Base-by-base conservation (phyloP, 2,329 filamentous ascomycete species). In the Botrytis galanthina region DNA sequence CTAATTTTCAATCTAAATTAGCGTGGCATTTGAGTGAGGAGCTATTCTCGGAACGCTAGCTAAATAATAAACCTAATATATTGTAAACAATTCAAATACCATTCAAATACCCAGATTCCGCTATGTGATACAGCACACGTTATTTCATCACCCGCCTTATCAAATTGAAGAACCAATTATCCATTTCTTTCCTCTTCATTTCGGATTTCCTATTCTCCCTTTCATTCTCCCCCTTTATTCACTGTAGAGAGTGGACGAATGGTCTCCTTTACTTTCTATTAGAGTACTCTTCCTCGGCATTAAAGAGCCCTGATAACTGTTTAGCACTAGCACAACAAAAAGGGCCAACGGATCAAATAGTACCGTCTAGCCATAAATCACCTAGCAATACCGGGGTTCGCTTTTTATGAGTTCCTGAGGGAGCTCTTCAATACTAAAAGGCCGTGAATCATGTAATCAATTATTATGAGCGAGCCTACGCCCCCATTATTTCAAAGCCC, bases 81-180 rank as follows among this genome's bases (percentile, higher is more conserved):
- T n/a, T 6, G 48, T 16, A 54, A n/a, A 54, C 48, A 54, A 54
- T 54, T 0, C 12, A 7, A 7, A 0, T 16, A n/a, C 26, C 0
- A n/a, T 16, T n/a, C 4, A 3, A 12, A 54, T 54, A 2, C 0
- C 4, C 12, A 14, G 26, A 54, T 54, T 16, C 12, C 48, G 5
- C 46, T 48, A 16, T 9, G 26, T n/a, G 26, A n/a, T 1, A 54
- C 5, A 54, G 48, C 4, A n/a, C 26, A n/a, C 12, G 3, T 54
- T 16, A 16, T n/a, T n/a, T 14, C 5, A 54, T n/a, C 26, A 7
- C 12, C 4, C 3, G 2, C 6, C 48, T n/a, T 7, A 16, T 54
- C 5, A 0, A 3, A 7, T n/a, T 7, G 5, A 7, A n/a, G 12
- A 16, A 54, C 5, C 7, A n/a, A n/a, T 14, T 7, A n/a, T n/a